Conservation (phyloP, 2,329 filamentous ascomycete species). For the Fusarium pilosicola region DNA sequence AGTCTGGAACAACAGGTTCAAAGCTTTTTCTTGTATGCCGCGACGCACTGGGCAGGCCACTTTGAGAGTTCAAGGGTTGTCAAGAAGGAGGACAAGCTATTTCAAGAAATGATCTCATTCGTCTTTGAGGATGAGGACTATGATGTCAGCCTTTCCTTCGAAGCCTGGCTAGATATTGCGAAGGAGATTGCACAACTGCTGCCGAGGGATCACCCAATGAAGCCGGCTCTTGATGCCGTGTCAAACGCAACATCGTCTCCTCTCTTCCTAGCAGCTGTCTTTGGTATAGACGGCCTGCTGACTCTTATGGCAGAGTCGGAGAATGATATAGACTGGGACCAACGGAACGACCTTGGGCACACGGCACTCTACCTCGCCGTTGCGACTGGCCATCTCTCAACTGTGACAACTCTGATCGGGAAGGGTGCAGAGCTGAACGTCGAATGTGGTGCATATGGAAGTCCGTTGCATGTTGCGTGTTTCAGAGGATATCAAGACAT, state of each 20-base stretch:
- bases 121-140: neutral
- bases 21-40: neutral
- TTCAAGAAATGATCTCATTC: neutral
- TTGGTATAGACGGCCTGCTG: neutral
- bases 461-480: neutral
- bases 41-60: neutral
- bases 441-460: neutral
- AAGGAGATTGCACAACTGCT: neutral
- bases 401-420: neutral
- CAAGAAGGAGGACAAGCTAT: neutral
- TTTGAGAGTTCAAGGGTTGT: neutral
- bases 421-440: neutral
- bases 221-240: neutral
- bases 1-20: neutral
- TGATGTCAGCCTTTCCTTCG: neutral
- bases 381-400: neutral
- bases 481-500: neutral
- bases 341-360: neutral
- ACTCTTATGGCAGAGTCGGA: neutral
- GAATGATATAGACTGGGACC: neutral
- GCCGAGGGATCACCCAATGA: neutral
- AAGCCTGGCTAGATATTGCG: neutral
- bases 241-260: neutral
- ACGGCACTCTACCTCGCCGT: slow-evolving; percentile 2
- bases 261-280: neutral